phyloP scores from a whole-genome alignment of 2,329 filamentous ascomycete genomes.

The Hortaea werneckii region DNA sequence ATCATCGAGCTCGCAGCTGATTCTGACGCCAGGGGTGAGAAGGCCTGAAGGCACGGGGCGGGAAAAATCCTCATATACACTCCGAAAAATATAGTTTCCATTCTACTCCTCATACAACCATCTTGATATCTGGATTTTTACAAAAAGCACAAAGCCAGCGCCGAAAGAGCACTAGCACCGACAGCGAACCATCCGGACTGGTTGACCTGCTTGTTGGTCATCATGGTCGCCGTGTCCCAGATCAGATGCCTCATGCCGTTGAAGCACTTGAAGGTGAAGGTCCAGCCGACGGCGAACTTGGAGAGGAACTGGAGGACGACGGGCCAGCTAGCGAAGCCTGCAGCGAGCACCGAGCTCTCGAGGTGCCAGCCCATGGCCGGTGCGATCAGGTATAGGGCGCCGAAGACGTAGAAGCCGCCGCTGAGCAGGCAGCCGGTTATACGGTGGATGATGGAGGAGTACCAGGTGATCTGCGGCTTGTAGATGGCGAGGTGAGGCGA shows the following conservation, averaged over 20 bases:
- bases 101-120: not conserved
- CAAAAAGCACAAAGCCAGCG: constrained; percentile 37
- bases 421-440: constrained; percentile 69
- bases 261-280: constrained; percentile 58
- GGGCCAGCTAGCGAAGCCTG: constrained; percentile 53
- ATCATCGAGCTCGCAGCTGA: too few relatives aligned
- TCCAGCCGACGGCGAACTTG: constrained; percentile 51
- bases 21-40: too few relatives aligned
- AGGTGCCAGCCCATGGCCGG: constrained; percentile 65
- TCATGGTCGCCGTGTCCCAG: constrained; percentile 55
- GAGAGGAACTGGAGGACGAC: constrained; percentile 46
- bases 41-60: too few relatives aligned
- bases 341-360: constrained; percentile 53
- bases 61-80: too few relatives aligned
- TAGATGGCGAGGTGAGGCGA: constrained; percentile 82
- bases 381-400: constrained; percentile 67
- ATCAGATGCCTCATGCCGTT: constrained; percentile 63
- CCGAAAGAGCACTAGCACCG: constrained; percentile 43
- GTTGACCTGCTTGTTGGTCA: constrained; percentile 56
- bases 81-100: too few relatives aligned
- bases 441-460: constrained; percentile 65
- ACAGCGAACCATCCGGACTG: constrained; percentile 55
- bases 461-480: constrained; percentile 76
- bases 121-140: not conserved
- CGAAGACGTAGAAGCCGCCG: constrained; percentile 69